Evolutionary conservation across 208 protist genomes (phyloP), one percentile per base, ranked within the genome.

Genomic region (Leishmania major): DNA sequence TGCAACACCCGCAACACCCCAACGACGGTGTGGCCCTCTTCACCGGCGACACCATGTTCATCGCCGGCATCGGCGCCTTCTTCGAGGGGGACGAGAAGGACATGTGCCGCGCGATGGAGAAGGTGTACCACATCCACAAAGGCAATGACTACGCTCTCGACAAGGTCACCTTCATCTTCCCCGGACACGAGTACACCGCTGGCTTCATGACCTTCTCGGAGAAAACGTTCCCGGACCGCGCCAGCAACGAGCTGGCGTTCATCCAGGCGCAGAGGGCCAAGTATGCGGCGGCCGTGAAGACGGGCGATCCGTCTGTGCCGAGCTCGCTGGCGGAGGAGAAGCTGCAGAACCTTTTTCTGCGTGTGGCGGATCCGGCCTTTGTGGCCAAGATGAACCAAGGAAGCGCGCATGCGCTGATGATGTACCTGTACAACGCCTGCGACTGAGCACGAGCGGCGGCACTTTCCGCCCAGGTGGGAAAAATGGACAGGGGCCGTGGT

Each of bases 31-130:
- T 81, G 6, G 93, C 93, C n/a, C 83, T 99, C 66, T 99, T 99
- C 86, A 98, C 94, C 5, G 98, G 98, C 28, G 98, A 99, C 75
- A 98, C 97, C 3, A 89, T 99, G 84, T 99, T 99, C 87, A 81
- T 98, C 78, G 95, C 84, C 51, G 98, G 98, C 47, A 92, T 98
- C 66, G 98, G 98, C 3, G 88, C 94, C 31, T 98, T 99, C 84
- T 99, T 99, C 77, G 98, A 99, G 82, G 97, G 98, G 11, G 84
- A 86, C 57, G 90, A 89, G 25, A 71, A 69, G n/a, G 85, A 94
- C 72, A 98, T 98, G 96, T 92, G 89, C 79, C 35, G 55, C 7
- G 93, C 92, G 40, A 86, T 98, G 88, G 10, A 82, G 10, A 91
- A 88, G 62, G 78, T 98, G n/a, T 93, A 90, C 77, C 37, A 88